Evolutionary conservation across 495 filamentous ascomycete genomes (phyloP).

Genomic region (Platismatia glauca): DNA sequence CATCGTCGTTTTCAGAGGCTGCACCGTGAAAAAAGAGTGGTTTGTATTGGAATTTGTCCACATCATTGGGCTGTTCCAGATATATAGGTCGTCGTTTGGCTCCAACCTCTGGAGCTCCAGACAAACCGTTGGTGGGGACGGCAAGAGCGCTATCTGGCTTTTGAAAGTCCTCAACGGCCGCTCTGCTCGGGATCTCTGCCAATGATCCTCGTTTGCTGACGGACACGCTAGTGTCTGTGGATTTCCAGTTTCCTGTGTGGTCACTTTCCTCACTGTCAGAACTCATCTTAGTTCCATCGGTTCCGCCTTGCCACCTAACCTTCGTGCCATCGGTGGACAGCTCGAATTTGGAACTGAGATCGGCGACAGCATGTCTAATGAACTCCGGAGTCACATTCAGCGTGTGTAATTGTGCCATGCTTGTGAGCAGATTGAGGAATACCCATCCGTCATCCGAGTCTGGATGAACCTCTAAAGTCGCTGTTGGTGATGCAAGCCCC

Average conservation of each 20-base stretch:
- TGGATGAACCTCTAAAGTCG: constrained; percentile 20
- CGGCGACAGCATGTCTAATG: constrained; percentile 55
- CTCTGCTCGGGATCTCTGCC: background rate
- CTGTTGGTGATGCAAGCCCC: constrained; percentile 44
- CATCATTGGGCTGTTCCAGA: constrained; percentile 1
- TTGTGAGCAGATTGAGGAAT: constrained; percentile 71
- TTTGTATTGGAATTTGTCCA: constrained; percentile 48
- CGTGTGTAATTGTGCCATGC: constrained; percentile 61
- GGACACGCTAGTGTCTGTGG: constrained; percentile 1
- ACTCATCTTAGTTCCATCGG: constrained; percentile 48
- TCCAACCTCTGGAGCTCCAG: constrained; percentile 4
- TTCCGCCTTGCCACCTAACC: constrained; percentile 64
- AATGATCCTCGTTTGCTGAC: constrained; percentile 13
- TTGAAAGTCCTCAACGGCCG: background rate
- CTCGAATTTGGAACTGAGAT: constrained; percentile 60
- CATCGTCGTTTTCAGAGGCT: constrained; percentile 33
- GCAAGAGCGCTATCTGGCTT: background rate
- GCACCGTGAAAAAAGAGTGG: constrained; percentile 47
- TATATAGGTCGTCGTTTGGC: constrained; percentile 17
- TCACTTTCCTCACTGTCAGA: constrained; percentile 45
- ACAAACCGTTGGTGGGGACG: background rate
- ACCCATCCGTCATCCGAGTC: constrained; percentile 54
- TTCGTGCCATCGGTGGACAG: constrained; percentile 64
- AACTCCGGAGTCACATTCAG: constrained; percentile 56
- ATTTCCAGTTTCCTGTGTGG: constrained; percentile 18